These are phyloP conservation scores for Delphinella strobiligena DNA, from an alignment of 2,329 filamentous ascomycete species.

Conservation along the genomic window DNA sequence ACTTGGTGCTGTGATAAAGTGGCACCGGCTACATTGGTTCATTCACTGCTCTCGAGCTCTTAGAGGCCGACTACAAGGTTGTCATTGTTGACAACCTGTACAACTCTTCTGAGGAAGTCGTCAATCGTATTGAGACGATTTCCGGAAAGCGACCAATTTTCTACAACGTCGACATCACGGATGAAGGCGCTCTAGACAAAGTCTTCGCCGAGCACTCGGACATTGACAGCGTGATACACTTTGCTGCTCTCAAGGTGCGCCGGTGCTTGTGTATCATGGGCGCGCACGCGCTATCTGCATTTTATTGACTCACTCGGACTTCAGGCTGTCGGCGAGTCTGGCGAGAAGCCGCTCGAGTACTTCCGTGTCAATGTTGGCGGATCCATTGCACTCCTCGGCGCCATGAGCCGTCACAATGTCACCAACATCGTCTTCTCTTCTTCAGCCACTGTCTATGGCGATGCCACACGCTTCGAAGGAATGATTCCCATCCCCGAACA, in stretches of 20 bases:
- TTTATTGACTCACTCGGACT: neutral
- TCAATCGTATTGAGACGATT: slow-evolving; percentile 93
- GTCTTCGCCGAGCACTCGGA: slow-evolving; percentile 82
- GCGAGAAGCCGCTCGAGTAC: slow-evolving; percentile 90
- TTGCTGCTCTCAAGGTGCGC: slow-evolving; percentile 87
- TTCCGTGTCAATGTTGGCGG: slow-evolving; percentile 95
- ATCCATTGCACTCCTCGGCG: slow-evolving; percentile 72
- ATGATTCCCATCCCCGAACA: slow-evolving; percentile 99
- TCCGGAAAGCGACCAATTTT: slow-evolving; percentile 78
- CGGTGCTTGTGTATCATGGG: neutral
- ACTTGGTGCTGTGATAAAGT: slow-evolving; percentile 44
- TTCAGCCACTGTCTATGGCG: slow-evolving; percentile 94
- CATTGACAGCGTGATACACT: slow-evolving; percentile 98
- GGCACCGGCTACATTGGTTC: slow-evolving; percentile 99
- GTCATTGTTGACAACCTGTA: slow-evolving; percentile 94
- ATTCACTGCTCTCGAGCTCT: slow-evolving; percentile 84
- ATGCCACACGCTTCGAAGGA: slow-evolving; percentile 86
- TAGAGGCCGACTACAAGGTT: slow-evolving; percentile 90
- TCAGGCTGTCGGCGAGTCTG: slow-evolving; percentile 89
- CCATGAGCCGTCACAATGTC: slow-evolving; percentile 84
- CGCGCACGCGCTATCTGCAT: neutral
- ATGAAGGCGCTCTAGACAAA: slow-evolving; percentile 69
- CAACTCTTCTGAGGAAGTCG: slow-evolving; percentile 84
- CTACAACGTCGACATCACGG: slow-evolving; percentile 76
- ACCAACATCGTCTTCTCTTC: slow-evolving; percentile 98